Percentiles rank a stretch among this genome's conserved stretches.
Evolutionary conservation across 805 yeast genomes (phyloP).

Genomic region (Starmerella khaoyaiensis): DNA sequence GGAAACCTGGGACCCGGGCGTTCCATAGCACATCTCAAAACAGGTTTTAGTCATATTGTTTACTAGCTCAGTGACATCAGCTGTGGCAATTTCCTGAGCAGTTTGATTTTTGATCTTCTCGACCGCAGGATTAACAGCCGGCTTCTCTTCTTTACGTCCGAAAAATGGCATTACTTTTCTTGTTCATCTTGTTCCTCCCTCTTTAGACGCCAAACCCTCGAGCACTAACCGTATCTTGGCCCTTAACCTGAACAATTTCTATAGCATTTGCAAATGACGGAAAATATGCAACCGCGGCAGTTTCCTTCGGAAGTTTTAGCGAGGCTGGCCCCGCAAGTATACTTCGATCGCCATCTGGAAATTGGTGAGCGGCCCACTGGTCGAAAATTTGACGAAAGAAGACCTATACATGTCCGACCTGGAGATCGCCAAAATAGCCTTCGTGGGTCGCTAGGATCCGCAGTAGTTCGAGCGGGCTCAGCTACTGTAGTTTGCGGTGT

Average conservation of each 20-base stretch:
- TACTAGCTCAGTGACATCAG: constrained; percentile 78
- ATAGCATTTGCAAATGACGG: background rate
- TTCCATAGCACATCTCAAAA: constrained; percentile 59
- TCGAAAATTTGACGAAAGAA: constrained; percentile 60
- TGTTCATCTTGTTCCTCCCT: too few relatives aligned
- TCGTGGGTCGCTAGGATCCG: constrained; percentile 44
- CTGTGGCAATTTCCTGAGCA: constrained; percentile 75
- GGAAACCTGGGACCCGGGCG: constrained; percentile 42
- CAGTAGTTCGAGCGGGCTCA: constrained; percentile 56
- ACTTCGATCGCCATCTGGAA: constrained; percentile 64
- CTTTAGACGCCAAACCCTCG: too few relatives aligned
- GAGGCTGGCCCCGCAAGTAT: constrained; percentile 71
- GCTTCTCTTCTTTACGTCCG: constrained; percentile 9
- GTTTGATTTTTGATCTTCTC: constrained; percentile 44
- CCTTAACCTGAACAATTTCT: too few relatives aligned
- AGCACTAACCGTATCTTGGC: background rate
- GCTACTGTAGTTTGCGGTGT: constrained; percentile 62
- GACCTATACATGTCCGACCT: constrained; percentile 34
- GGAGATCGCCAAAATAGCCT: constrained; percentile 11
- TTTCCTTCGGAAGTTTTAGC: constrained; percentile 78
- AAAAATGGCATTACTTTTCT: constrained; percentile 11
- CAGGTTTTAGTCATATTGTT: constrained; percentile 78
- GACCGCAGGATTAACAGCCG: constrained; percentile 4
- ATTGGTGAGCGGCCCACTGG: constrained; percentile 62
- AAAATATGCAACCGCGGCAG: constrained; percentile 36